Base-by-base conservation (phyloP, 257 asterid species). In the Nicotiana tabacum region DNA sequence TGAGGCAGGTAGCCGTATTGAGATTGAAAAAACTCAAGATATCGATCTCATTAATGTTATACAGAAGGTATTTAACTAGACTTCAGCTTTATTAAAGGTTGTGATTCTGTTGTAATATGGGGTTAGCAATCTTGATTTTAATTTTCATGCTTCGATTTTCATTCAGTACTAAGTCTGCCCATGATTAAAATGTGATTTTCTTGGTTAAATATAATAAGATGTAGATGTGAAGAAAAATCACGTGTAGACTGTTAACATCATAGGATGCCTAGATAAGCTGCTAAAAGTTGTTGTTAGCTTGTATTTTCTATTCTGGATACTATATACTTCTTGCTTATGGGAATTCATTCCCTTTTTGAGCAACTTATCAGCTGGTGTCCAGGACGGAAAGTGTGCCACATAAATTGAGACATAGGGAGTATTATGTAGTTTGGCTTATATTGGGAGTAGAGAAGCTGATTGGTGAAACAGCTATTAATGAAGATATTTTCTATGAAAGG, bases 41-140 rank as follows among this genome's bases (percentile, higher is more conserved):
- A 77, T 77, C 83, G 83, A 86, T 84, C 92, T 88, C 89, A 84
- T 94, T 85, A 88, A 90, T 89, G 86, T 84, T 82, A 92, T 96
- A 79, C 81, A 43, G 82, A 87, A 94, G 99, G 99, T 95, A 83
- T 66, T 51, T 74, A 13, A 51, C 46, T 53, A 12, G 37, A 53
- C 65, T 33, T 24, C 48, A 60, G 6, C 33, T 21, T 60, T 60
- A 12, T 15, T 72, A 43, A 21, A 58, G 60, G 61, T 24, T 46
- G 21, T 72, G 61, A 72, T 1, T 72, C 78, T 12, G 61, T 24
- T 72, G 51, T 72, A 35, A 72, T 43, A 21, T 12, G 24, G 78
- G 24, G 13, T 12, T 72, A 6, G 39, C 79, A 46, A 46, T 72
- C 13, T 46, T 72, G 9, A 9, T 2, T 69, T 69, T 56, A 4